Evolutionary conservation across 2,329 filamentous ascomycete species (phyloP).

Genomic region (Fusarium phyllophilum): DNA sequence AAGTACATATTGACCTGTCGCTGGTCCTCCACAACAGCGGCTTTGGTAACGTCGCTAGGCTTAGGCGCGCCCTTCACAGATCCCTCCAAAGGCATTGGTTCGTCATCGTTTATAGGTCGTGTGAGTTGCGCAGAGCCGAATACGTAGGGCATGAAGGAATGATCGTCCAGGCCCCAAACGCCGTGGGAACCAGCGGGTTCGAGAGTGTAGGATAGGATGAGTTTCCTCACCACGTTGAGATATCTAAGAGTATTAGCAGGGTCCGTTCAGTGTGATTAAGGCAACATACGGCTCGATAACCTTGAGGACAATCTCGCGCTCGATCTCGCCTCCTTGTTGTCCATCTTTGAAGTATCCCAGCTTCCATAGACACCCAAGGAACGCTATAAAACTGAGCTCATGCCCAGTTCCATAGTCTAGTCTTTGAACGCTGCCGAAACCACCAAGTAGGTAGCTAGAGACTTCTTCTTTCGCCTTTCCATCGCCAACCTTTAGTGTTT

Average conservation of each 20-base stretch:
- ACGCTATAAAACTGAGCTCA: conserved; percentile 93
- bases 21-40: conserved; percentile 71
- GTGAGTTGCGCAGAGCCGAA: conserved; percentile 93
- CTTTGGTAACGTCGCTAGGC: conserved; percentile 74
- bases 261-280: background rate
- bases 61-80: conserved; percentile 78
- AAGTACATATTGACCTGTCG: conserved; percentile 87
- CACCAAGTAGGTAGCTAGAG: conserved; percentile 80
- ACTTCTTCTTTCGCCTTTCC: conserved; percentile 73
- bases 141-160: conserved; percentile 93
- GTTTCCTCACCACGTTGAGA: conserved; percentile 78
- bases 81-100: conserved; percentile 79
- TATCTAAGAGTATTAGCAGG: conserved; percentile 64
- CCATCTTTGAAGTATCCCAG: conserved; percentile 78
- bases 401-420: conserved; percentile 97
- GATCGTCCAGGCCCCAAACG: conserved; percentile 98
- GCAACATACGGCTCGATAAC: conserved; percentile 81
- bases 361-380: conserved; percentile 91
- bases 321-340: conserved; percentile 63
- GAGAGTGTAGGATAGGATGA: conserved; percentile 91
- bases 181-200: conserved; percentile 97
- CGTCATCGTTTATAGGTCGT: conserved; percentile 72
- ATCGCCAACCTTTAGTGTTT: conserved; percentile 46
- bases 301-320: conserved; percentile 83
- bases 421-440: conserved; percentile 87